phyloP scores from a whole-genome alignment of 2,329 filamentous ascomycete genomes.

The Pseudofabraea citricarpa region DNA sequence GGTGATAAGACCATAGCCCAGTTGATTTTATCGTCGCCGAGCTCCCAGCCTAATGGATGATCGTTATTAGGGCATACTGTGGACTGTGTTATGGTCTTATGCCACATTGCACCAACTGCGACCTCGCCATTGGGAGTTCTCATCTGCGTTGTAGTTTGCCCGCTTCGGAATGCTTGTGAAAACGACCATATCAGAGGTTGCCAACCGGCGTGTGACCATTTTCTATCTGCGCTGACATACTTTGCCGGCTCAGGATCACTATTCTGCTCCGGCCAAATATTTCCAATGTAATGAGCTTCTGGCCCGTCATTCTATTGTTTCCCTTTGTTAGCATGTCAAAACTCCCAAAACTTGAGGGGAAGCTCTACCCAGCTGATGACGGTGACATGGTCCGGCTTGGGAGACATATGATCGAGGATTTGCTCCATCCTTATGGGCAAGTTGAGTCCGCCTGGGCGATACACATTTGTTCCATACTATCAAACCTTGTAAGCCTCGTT shows the following conservation, averaged over 20 bases:
- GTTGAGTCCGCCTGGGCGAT: neutral
- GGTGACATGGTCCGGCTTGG: neutral
- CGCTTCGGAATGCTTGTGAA: conserved; percentile 29
- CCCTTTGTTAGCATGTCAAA: neutral
- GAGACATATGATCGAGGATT: neutral
- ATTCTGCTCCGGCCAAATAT: conserved; percentile 25
- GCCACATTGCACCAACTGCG: conserved; percentile 30
- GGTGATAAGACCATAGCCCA: neutral
- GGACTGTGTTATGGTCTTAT: conserved; percentile 9
- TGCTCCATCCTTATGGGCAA: neutral
- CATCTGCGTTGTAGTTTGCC: conserved; percentile 3
- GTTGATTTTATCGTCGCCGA: neutral
- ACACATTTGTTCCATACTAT: neutral
- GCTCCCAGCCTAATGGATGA: neutral
- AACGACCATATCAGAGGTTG: conserved; percentile 31
- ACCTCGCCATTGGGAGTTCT: conserved; percentile 1
- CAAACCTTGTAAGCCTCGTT: neutral
- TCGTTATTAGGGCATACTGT: neutral
- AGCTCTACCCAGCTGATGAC: neutral
- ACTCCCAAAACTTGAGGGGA: neutral
- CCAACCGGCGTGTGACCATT: conserved; percentile 25
- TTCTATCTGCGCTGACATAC: conserved; percentile 27
- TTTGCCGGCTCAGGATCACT: conserved; percentile 18
- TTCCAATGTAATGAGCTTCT: conserved; percentile 33
- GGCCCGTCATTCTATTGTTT: conserved; percentile 28